These are phyloP conservation scores for Mycena venus DNA, from an alignment of 768 basidiomycete species.

Conservation along the genomic window DNA sequence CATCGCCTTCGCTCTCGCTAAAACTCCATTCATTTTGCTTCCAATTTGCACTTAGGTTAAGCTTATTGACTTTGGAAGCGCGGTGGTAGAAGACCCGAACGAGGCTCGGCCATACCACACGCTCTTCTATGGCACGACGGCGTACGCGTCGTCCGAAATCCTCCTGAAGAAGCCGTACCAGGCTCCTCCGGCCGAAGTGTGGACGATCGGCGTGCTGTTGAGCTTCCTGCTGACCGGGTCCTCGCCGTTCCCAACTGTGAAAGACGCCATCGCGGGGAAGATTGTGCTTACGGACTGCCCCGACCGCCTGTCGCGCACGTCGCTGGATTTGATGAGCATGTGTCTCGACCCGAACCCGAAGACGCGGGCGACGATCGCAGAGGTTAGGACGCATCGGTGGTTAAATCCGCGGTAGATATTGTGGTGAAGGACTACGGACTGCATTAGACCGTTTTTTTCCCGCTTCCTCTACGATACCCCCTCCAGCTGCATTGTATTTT, in stretches of 20 bases:
- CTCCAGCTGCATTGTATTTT: conserved; percentile 28
- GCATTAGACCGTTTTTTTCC: conserved; percentile 3
- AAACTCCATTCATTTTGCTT: conserved; percentile 11
- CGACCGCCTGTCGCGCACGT: conserved; percentile 55
- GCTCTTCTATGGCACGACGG: conserved; percentile 93
- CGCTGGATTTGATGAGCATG: conserved; percentile 74
- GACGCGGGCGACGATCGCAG: conserved; percentile 83
- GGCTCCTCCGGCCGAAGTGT: conserved; percentile 95
- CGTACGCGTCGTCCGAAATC: conserved; percentile 96
- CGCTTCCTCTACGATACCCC: conserved; percentile 18
- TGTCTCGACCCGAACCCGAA: conserved; percentile 90
- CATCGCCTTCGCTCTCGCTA: not conserved
- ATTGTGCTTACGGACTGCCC: conserved; percentile 64
- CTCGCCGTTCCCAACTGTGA: conserved; percentile 92
- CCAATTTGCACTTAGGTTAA: conserved; percentile 73
- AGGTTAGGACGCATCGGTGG: conserved; percentile 92
- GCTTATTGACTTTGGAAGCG: conserved; percentile 96
- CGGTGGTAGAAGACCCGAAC: conserved; percentile 77
- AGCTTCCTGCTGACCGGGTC: conserved; percentile 94
- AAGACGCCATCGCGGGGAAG: conserved; percentile 79
- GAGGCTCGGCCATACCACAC: conserved; percentile 76
- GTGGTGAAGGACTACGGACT: conserved; percentile 1
- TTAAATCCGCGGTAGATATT: conserved; percentile 50
- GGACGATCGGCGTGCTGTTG: conserved; percentile 95
- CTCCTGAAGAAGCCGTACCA: conserved; percentile 90